Percentiles rank a stretch among this genome's conserved stretches.
phyloP scores from a whole-genome alignment of 2,329 filamentous ascomycete genomes.

The Penicillium griseofulvum region DNA sequence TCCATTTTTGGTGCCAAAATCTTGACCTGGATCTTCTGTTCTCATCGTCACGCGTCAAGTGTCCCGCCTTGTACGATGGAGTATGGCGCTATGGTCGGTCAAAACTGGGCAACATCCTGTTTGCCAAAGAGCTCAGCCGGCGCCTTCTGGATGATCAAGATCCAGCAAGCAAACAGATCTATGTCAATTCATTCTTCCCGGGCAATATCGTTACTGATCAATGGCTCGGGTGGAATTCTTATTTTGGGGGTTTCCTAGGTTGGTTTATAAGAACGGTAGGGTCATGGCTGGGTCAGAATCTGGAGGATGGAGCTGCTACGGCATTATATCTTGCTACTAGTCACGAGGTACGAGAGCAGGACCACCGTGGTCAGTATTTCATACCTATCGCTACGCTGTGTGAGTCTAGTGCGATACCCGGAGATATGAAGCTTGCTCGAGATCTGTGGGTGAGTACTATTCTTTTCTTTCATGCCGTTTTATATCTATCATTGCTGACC shows the following conservation, averaged over 20 bases:
- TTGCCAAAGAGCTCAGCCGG: conserved; percentile 29
- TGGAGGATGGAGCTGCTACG: conserved; percentile 30
- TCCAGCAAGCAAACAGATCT: conserved; percentile 23
- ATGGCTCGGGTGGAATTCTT: conserved; percentile 29
- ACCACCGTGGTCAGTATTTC: conserved; percentile 36
- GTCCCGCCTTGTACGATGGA: conserved; percentile 20
- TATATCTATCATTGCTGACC: not conserved
- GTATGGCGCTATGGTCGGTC: conserved; percentile 34
- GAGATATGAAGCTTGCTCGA: conserved; percentile 31
- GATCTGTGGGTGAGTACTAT: conserved; percentile 38
- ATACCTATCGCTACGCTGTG: conserved; percentile 36
- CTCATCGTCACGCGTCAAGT: conserved; percentile 22
- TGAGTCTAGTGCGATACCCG: conserved; percentile 23
- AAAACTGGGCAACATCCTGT: conserved; percentile 36
- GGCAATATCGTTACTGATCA: conserved; percentile 35
- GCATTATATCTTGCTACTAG: conserved; percentile 32
- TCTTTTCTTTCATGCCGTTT: not conserved
- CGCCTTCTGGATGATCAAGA: conserved; percentile 22
- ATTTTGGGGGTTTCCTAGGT: conserved; percentile 25
- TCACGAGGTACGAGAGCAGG: conserved; percentile 18
- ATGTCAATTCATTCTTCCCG: conserved; percentile 33
- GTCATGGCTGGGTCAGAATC: conserved; percentile 24
- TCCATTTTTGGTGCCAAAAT: conserved; percentile 28
- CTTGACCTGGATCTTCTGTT: conserved; percentile 26
- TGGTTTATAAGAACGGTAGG: conserved; percentile 23